Evolutionary conservation across 495 filamentous ascomycete species (phyloP), one percentile per base, ranked within the genome.

Genomic region (Umbilicaria muhlenbergii): DNA sequence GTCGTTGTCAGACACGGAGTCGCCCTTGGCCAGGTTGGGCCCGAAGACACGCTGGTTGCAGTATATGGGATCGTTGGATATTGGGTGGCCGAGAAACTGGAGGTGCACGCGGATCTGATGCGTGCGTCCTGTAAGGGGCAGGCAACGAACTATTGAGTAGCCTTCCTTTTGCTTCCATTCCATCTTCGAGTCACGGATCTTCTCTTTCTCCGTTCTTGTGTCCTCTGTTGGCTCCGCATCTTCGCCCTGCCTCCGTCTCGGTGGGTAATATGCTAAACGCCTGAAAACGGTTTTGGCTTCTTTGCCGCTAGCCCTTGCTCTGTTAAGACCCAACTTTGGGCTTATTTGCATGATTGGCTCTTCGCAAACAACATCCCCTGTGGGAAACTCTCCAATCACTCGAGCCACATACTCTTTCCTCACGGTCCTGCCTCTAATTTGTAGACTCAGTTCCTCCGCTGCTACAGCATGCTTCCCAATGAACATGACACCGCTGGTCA

Each of bases 401-500:
- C 89, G 69, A 3, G 92, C 89, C 15, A 98, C 62, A 48, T 98
- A 98, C 62, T 96, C 89, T 53, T 98, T 98, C 51, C 80, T 78
- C 12, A 98, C 80, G 10, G 77, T 83, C 32, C 91, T 71, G 2
- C 66, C 69, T 44, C 71, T 71, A 16, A 98, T 78, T 55, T 92
- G 77, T 15, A 58, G 53, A 39, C 76, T 73, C 49, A 98, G 71
- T 35, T 68, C 62, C 36, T 91, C 87, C 2, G 91, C 88, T 0
- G 83, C 84, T 56, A 79, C 75, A 36, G 77, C 63, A 38, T 80
- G 67, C 56, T 96, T 96, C 11, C 80, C 89, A 43, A 96, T 79
- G 62, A 98, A 98, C 91, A 98, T 98, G 48, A 98, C 77, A 18
- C 91, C 91, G 39, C 85, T 92, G 0, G 91, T 98, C 45, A 98